phyloP scores from a whole-genome alignment of 108 stramenopile species.

The Cyclotella cryptica region DNA sequence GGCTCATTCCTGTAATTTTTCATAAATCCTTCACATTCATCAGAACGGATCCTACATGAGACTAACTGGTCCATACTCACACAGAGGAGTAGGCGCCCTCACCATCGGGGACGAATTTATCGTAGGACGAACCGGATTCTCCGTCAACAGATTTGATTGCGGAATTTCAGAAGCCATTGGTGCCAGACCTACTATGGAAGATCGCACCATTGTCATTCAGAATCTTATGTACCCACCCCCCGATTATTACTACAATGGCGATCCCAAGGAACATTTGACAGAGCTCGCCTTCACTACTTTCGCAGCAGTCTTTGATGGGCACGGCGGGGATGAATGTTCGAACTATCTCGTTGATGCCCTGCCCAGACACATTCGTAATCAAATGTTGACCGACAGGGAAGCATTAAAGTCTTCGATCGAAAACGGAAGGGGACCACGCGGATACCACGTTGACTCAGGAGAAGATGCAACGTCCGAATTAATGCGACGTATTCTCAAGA shows the following conservation, averaged over 20 bases:
- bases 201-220: constrained; percentile 89
- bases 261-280: constrained; percentile 79
- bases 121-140: constrained; percentile 98
- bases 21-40: background rate
- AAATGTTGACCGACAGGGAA: constrained; percentile 82
- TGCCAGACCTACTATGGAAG: constrained; percentile 95
- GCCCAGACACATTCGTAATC: constrained; percentile 79
- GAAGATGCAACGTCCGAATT: constrained; percentile 91
- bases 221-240: constrained; percentile 82
- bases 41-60: constrained; percentile 94
- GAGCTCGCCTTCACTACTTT: constrained; percentile 91
- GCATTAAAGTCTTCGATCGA: constrained; percentile 80
- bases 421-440: constrained; percentile 64
- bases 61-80: constrained; percentile 84
- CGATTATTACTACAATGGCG: constrained; percentile 85
- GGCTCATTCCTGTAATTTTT: background rate
- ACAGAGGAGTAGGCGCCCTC: constrained; percentile 84
- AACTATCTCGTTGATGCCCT: constrained; percentile 90
- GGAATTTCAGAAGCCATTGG: constrained; percentile 96
- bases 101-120: constrained; percentile 93
- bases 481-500: constrained; percentile 89
- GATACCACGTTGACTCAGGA: constrained; percentile 71
- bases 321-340: constrained; percentile 95
- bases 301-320: constrained; percentile 97
- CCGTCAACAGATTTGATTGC: constrained; percentile 96